phyloP scores from a whole-genome alignment of 2,329 filamentous ascomycete genomes.

The Penicillium freii region DNA sequence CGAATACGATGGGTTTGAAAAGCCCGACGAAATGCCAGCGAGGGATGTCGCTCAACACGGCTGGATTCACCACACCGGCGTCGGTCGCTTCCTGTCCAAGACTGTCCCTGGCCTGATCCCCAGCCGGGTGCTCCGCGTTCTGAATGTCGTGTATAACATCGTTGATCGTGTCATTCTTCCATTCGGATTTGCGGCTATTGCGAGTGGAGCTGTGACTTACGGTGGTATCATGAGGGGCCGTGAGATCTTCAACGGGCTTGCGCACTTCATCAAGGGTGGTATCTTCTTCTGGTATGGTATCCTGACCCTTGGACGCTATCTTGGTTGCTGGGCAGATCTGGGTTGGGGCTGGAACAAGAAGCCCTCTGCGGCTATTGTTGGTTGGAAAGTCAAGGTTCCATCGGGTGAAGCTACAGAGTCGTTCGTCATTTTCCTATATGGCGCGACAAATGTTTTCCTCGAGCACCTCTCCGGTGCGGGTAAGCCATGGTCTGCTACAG shows the following conservation, averaged over 20 bases:
- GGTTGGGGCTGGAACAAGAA: constrained; percentile 96
- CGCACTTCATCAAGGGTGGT: constrained; percentile 91
- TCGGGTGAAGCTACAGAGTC: constrained; percentile 89
- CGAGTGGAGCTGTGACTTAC: constrained; percentile 72
- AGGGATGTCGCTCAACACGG: constrained; percentile 31
- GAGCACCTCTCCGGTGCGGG: constrained; percentile 80
- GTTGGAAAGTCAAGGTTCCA: constrained; percentile 62
- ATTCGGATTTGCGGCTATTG: constrained; percentile 70
- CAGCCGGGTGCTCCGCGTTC: constrained; percentile 55
- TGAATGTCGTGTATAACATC: constrained; percentile 62
- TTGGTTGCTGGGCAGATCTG: constrained; percentile 82
- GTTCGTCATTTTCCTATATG: constrained; percentile 85
- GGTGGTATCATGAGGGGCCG: constrained; percentile 75
- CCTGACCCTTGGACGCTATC: constrained; percentile 82
- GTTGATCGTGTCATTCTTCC: constrained; percentile 76
- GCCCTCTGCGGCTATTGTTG: constrained; percentile 57
- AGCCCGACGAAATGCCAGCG: constrained; percentile 46
- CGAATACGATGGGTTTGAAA: constrained; percentile 52
- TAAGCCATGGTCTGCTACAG: constrained; percentile 68
- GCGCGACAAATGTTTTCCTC: constrained; percentile 84
- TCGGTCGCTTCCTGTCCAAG: constrained; percentile 54
- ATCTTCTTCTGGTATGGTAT: constrained; percentile 94
- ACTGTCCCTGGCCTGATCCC: constrained; percentile 58
- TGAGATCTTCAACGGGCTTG: constrained; percentile 76
- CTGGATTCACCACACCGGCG: constrained; percentile 48